phyloP scores from a whole-genome alignment of 2,329 filamentous ascomycete species.

The Podosphaera aphanis region DNA sequence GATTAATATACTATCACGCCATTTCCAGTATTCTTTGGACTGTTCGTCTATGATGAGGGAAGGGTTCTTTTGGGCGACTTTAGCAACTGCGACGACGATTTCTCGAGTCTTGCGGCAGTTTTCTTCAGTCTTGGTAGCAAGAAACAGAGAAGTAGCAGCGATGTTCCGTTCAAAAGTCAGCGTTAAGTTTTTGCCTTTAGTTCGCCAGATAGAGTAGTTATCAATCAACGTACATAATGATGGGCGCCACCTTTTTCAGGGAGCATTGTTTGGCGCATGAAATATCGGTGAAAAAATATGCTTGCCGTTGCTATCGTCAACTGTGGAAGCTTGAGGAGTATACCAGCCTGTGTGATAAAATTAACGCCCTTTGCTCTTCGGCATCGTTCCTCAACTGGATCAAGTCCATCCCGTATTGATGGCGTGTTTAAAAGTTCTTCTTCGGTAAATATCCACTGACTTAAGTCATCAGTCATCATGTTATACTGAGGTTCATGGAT shows the following conservation, averaged over 20 bases:
- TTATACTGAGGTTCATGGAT: constrained; percentile 3
- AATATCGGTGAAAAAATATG: constrained; percentile 88
- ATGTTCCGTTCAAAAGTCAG: constrained; percentile 32
- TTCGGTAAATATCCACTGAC: constrained; percentile 75
- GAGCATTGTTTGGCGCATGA: constrained; percentile 71
- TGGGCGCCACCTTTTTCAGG: constrained; percentile 57
- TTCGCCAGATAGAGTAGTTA: constrained; percentile 3
- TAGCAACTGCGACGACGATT: constrained; percentile 77
- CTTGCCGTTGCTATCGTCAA: constrained; percentile 78
- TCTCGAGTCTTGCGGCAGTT: constrained; percentile 92
- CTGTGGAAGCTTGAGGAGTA: constrained; percentile 77
- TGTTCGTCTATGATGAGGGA: constrained; percentile 84
- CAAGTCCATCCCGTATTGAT: constrained; percentile 61
- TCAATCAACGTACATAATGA: constrained; percentile 48
- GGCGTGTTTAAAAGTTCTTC: constrained; percentile 66
- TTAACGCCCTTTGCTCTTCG: constrained; percentile 79
- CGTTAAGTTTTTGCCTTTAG: constrained; percentile 3
- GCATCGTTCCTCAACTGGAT: constrained; percentile 52
- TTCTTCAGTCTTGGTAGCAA: constrained; percentile 93
- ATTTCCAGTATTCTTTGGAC: constrained; percentile 94
- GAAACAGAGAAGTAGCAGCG: constrained; percentile 72
- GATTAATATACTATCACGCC: constrained; percentile 79
- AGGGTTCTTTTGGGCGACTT: constrained; percentile 83
- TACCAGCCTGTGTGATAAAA: constrained; percentile 86
- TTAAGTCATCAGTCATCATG: constrained; percentile 19